Evolutionary conservation across 192 early-diverging fungal genomes (phyloP), one percentile per base, ranked within the genome.

Genomic region (Geosiphon pyriformis): DNA sequence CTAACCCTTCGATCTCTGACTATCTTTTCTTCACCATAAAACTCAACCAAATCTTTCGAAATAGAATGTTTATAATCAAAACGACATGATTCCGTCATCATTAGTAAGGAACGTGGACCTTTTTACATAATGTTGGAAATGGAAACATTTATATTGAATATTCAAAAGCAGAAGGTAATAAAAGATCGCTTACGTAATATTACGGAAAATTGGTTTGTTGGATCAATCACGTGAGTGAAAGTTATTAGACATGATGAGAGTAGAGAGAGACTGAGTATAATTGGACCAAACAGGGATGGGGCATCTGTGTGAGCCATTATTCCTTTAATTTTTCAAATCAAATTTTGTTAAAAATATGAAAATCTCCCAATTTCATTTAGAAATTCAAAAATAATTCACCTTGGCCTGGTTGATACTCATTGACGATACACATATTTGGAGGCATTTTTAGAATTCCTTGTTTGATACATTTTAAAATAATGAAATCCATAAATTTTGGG

Each of bases 371-470:
- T 32, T 29, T 29, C 3, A 22, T 48, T n/a, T 30, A n/a, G 20
- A 48, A 17, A 61, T 49, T 31, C 18, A 42, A 71, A 61, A 26
- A 3, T 49, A n/a, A 42, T 18, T 61, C 33, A 66, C 88, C 88
- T 70, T 90, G 88, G 15, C 85, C 86, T 7, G 70, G 68, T 26
- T 87, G 71, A 62, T 90, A 90, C 61, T 90, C 86, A 68, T 88
- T 88, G 20, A 88, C 70, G 18, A 85, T 74, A 15, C 84, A 51
- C 60, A 80, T 78, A 61, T 88, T 85, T 1, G 80, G 83, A 12
- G 58, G 33, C 4, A 70, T 31, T 7, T 70, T 35, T 63, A 84
- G 80, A 0, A 83, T 68, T 8, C 59, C 29, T 7, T 70, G 59
- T 7, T 72, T 53, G 30, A 73, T 68, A 22, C 87, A 75, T 26